Base-by-base conservation (phyloP, 179 eudicot genomes). In the Beta macrorhiza region DNA sequence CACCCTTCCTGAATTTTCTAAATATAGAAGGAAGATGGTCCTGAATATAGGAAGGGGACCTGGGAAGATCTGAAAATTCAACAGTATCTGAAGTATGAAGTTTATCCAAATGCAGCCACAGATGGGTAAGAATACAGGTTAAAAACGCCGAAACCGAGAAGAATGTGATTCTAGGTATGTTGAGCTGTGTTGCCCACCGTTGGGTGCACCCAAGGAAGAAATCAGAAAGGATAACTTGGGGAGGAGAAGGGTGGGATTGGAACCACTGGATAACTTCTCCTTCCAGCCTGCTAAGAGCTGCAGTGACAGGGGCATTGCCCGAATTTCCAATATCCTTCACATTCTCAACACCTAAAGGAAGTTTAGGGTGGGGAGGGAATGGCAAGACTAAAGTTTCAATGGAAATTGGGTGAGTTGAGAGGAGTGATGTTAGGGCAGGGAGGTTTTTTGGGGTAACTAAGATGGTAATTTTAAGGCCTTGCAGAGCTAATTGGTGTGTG, bases 401-500 rank as follows among this genome's bases (percentile, higher is more conserved):
- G 52, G 89, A 75, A 37, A 32, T 32, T 0, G 91, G 90, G 77
- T 90, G 88, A 14, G 90, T 32, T 0, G 90, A 76, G 67, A 91
- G 89, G 62, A 91, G 89, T 20, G 92, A 86, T 64, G 67, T 29
- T 19, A 92, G 76, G 80, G 71, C 75, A 4, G 90, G 88, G 67
- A 93, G 90, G 86, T 93, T 91, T 53, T 89, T 89, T 52, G 93
- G 93, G 7, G 97, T 91, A 85, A 90, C 87, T 63, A 93, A 63
- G 47, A 92, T 79, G 63, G 95, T 93, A n/a, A 92, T 82, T 78
- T 74, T 82, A 3, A 90, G 37, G 13, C 92, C 90, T n/a, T 75
- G 79, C 49, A 87, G 85, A 52, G 89, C 82, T 78, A 93, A 80
- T 68, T 89, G 92, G 81, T 87, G 90, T 64, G 91, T 84, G 0